phyloP scores from a whole-genome alignment of 371 early-diverging fungal genomes.

The Catenaria anguillulae region DNA sequence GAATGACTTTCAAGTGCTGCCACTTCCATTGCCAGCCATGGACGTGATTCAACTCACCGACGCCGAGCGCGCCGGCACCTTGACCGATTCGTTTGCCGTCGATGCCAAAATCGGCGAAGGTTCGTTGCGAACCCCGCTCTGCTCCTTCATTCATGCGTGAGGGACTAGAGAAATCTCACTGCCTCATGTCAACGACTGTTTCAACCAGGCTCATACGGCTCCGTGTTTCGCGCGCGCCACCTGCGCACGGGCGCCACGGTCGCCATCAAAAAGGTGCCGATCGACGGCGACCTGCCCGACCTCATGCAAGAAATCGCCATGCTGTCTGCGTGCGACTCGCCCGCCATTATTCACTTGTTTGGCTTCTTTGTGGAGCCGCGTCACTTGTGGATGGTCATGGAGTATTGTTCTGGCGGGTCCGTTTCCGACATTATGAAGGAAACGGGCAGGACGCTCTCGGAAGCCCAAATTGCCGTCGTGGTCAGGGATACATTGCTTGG shows the following conservation, averaged over 20 bases:
- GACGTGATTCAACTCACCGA: neutral
- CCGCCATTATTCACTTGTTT: conserved; percentile 18
- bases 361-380: neutral
- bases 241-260: conserved; percentile 23
- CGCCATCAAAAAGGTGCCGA: conserved; percentile 34
- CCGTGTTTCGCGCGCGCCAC: conserved; percentile 16
- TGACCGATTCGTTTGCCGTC: neutral
- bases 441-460: conserved; percentile 25
- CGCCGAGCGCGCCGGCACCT: neutral
- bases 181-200: too few species aligned
- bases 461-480: conserved; percentile 40
- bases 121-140: neutral
- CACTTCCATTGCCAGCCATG: too few species aligned
- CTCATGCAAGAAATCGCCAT: conserved; percentile 46
- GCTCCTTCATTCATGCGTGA: neutral
- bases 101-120: neutral
- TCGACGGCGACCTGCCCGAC: conserved; percentile 38
- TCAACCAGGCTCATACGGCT: conserved; percentile 9
- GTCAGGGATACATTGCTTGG: conserved; percentile 41
- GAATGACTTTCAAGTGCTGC: too few species aligned
- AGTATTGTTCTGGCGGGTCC: conserved; percentile 43
- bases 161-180: neutral
- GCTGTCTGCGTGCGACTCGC: conserved; percentile 29
- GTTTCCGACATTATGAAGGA: conserved; percentile 37
- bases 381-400: conserved; percentile 37